Percentiles rank a stretch among this genome's conserved stretches.
These are phyloP conservation scores for Colletotrichum tabaci DNA, from an alignment of 2,329 filamentous ascomycete genomes.

Conservation along the genomic window DNA sequence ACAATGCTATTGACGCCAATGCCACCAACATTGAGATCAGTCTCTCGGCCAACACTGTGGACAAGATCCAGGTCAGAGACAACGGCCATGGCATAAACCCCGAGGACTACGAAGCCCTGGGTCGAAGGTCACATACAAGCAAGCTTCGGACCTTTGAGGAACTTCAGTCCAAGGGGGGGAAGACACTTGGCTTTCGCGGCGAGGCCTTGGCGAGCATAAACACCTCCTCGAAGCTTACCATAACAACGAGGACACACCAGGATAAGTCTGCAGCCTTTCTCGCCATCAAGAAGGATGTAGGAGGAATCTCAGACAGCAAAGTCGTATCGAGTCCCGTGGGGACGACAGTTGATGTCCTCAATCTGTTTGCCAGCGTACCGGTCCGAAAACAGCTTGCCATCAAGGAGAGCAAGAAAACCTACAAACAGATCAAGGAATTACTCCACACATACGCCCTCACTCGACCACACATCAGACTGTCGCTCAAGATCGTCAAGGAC, in stretches of 20 bases:
- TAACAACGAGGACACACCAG: slow-evolving; percentile 75
- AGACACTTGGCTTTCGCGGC: slow-evolving; percentile 82
- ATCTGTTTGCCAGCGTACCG: slow-evolving; percentile 73
- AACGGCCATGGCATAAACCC: slow-evolving; percentile 80
- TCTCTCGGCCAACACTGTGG: slow-evolving; percentile 76
- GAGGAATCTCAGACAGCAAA: slow-evolving; percentile 57
- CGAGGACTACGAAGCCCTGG: slow-evolving; percentile 74
- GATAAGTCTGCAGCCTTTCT: slow-evolving; percentile 71
- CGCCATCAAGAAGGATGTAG: slow-evolving; percentile 57
- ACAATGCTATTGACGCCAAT: slow-evolving; percentile 82
- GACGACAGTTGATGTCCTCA: slow-evolving; percentile 74
- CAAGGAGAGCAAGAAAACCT: slow-evolving; percentile 70
- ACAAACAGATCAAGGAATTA: slow-evolving; percentile 71
- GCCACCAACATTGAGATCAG: slow-evolving; percentile 77
- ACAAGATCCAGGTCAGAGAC: slow-evolving; percentile 79
- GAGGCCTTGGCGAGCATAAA: slow-evolving; percentile 79
- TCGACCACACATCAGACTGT: slow-evolving; percentile 73
- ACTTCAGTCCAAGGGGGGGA: slow-evolving; percentile 68
- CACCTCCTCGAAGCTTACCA: slow-evolving; percentile 69
- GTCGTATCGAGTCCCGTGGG: slow-evolving; percentile 72
- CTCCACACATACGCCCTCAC: slow-evolving; percentile 77
- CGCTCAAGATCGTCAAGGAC: slow-evolving; percentile 70
- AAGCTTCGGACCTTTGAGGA: slow-evolving; percentile 78
- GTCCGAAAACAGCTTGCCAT: slow-evolving; percentile 73
- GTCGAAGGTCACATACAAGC: slow-evolving; percentile 80